Evolutionary conservation across 148 eudicot genomes (phyloP).

Genomic region (Persicaria tinctoria): DNA sequence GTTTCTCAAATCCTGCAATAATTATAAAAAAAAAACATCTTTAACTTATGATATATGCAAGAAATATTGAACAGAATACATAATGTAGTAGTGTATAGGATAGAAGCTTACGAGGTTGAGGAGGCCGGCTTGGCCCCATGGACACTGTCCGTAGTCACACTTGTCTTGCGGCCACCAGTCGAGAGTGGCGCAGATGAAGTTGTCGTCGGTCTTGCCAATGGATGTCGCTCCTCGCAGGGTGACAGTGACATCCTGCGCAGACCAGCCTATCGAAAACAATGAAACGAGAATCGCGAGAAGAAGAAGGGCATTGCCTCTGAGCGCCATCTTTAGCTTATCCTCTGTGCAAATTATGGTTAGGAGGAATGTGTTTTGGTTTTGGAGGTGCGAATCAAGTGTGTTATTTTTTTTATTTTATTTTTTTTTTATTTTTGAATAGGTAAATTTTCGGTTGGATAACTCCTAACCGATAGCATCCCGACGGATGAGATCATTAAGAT

Average conservation of each 20-base stretch:
- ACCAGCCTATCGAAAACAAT: not conserved
- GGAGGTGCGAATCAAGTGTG: too few species aligned
- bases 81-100: not conserved
- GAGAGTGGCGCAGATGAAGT: constrained; percentile 37
- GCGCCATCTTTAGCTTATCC: too few species aligned
- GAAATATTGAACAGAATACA: not conserved
- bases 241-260: not conserved
- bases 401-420: too few species aligned
- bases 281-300: not conserved
- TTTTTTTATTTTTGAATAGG: too few species aligned
- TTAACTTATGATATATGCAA: not conserved
- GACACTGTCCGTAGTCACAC: constrained; percentile 40
- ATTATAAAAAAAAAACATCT: not conserved
- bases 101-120: constrained; percentile 29
- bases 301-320: too few species aligned
- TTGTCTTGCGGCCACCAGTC: constrained; percentile 55
- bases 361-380: too few species aligned
- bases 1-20: constrained; percentile 37
- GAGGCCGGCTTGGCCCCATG: constrained; percentile 37
- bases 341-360: too few species aligned
- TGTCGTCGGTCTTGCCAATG: constrained; percentile 11
- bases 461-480: too few species aligned
- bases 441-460: too few species aligned
- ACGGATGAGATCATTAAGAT: too few species aligned
- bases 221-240: not conserved